Conservation (phyloP, 768 basidiomycete genomes). For the Rhizopogon vulgaris region DNA sequence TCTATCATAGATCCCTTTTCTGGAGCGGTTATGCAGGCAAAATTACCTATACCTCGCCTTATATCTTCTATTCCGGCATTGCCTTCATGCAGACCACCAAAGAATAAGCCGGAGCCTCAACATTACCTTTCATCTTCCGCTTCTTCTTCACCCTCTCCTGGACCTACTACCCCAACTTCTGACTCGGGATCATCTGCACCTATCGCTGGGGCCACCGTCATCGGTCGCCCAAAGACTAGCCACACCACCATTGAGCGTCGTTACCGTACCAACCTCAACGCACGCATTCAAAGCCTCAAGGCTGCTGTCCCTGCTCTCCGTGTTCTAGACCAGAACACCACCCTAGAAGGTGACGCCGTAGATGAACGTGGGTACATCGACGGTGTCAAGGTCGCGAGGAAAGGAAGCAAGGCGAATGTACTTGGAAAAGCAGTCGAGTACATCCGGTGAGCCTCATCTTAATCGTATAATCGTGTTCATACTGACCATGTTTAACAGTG, state of each 20-base stretch:
- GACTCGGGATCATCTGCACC: constrained; percentile 15
- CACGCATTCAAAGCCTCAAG: constrained; percentile 75
- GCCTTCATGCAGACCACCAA: constrained; percentile 30
- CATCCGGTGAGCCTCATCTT: constrained; percentile 44
- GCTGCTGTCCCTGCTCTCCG: constrained; percentile 81
- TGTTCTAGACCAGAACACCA: constrained; percentile 54
- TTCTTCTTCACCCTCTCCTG: constrained; percentile 39
- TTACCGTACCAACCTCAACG: constrained; percentile 85
- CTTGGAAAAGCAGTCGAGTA: constrained; percentile 89
- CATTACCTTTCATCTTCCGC: constrained; percentile 22
- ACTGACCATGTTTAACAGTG: constrained; percentile 33
- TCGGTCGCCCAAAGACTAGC: constrained; percentile 69
- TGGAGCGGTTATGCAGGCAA: constrained; percentile 24
- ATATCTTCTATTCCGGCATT: constrained; percentile 37
- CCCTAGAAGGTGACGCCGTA: constrained; percentile 43
- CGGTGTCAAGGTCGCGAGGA: constrained; percentile 87
- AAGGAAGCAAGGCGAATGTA: constrained; percentile 87
- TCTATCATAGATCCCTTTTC: background rate
- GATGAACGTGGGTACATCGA: constrained; percentile 85
- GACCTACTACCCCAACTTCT: constrained; percentile 17
- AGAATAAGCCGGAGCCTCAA: constrained; percentile 4
- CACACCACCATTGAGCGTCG: constrained; percentile 87
- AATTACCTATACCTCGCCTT: constrained; percentile 47
- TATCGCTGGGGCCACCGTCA: background rate
- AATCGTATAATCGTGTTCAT: background rate